Percentiles rank a stretch among this genome's conserved stretches.
phyloP scores from a whole-genome alignment of 495 filamentous ascomycete species.

The Lindgomyces ingoldianus region DNA sequence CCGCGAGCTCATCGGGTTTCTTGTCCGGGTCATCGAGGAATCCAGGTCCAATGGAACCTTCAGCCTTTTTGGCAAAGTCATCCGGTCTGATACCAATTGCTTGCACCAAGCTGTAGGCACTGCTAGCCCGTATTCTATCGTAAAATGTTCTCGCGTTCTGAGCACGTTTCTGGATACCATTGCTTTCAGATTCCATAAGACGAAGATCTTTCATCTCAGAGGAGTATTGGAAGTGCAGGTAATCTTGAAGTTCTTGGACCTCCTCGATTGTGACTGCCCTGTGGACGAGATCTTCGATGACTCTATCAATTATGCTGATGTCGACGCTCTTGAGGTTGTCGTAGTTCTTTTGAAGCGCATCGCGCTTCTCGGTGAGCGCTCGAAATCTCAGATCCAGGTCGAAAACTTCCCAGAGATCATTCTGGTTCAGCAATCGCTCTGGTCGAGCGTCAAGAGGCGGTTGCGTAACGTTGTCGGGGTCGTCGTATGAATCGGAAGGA shows the following conservation, averaged over 20 bases:
- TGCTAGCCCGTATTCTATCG: slow-evolving; percentile 77
- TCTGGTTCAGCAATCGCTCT: slow-evolving; percentile 87
- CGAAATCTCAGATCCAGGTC: slow-evolving; percentile 94
- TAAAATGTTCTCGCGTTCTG: slow-evolving; percentile 72
- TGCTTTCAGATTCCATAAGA: slow-evolving; percentile 48
- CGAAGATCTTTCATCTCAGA: slow-evolving; percentile 74
- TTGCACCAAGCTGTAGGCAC: slow-evolving; percentile 77
- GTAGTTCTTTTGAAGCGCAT: slow-evolving; percentile 73
- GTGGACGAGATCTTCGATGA: slow-evolving; percentile 78
- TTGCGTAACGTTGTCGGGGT: slow-evolving; percentile 53
- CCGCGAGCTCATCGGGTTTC: slow-evolving; percentile 80
- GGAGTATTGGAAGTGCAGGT: slow-evolving; percentile 92
- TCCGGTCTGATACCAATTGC: slow-evolving; percentile 90
- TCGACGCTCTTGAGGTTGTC: slow-evolving; percentile 64
- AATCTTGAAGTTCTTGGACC: slow-evolving; percentile 93
- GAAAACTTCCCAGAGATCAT: slow-evolving; percentile 90
- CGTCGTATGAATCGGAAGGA: slow-evolving; percentile 68
- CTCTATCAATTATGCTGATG: slow-evolving; percentile 55
- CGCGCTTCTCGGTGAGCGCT: slow-evolving; percentile 85
- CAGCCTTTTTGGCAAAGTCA: slow-evolving; percentile 79
- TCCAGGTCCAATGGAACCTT: slow-evolving; percentile 75
- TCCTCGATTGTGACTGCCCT: slow-evolving; percentile 83
- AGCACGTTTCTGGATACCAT: slow-evolving; percentile 74
- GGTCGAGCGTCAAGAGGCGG: slow-evolving; percentile 62
- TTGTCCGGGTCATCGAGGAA: slow-evolving; percentile 69